Conservation (phyloP, 768 basidiomycete species). For the Amanita molliuscula region DNA sequence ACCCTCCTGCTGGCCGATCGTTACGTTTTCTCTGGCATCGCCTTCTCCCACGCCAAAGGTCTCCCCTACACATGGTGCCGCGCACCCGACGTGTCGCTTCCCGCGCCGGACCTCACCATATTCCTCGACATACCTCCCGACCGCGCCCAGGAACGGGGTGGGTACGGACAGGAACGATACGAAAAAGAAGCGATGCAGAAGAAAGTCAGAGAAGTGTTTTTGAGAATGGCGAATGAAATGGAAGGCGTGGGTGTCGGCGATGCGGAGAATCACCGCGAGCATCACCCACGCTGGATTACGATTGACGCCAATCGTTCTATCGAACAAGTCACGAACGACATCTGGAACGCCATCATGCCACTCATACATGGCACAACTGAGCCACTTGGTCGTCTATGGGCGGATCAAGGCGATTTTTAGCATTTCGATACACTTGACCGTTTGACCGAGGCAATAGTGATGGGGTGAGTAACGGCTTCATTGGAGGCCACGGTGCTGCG, state of each 20-base stretch:
- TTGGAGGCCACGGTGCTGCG: too few species aligned
- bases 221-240: constrained; percentile 45
- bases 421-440: too few species aligned
- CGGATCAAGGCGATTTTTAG: too few species aligned
- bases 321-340: constrained; percentile 1
- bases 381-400: too few species aligned
- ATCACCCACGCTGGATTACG: constrained; percentile 6
- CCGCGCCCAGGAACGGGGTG: constrained; percentile 55
- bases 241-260: background rate
- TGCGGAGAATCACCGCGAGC: background rate
- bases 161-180: constrained; percentile 83
- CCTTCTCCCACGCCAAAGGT: constrained; percentile 65
- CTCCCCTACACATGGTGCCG: constrained; percentile 79
- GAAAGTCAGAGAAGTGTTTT: constrained; percentile 51
- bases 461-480: too few species aligned
- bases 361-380: constrained; percentile 1
- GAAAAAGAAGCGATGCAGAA: constrained; percentile 72
- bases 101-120: constrained; percentile 78
- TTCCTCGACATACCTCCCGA: constrained; percentile 80
- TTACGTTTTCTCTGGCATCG: constrained; percentile 94
- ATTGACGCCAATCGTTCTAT: background rate
- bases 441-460: too few species aligned
- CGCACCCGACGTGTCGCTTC: constrained; percentile 78
- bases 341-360: constrained; percentile 4
- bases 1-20: constrained; percentile 81